Conservation (phyloP, 164 flowering plant genomes). For the Annona squamosa region DNA sequence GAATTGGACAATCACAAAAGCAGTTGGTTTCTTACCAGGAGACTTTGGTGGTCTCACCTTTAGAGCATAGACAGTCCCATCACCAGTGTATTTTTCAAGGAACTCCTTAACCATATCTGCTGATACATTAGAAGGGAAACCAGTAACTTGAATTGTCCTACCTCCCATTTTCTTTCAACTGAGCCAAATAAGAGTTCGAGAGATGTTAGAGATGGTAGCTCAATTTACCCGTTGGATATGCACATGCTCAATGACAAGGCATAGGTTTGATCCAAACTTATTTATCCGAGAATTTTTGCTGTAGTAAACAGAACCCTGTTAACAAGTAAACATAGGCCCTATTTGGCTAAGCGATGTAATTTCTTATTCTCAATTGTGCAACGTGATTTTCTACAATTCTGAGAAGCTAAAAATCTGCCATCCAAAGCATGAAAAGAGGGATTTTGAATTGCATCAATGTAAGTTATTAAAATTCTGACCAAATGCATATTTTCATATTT, state of each 20-base stretch:
- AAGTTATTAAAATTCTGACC: too few species aligned
- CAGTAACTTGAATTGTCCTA: constrained; percentile 49
- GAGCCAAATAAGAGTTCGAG: neutral
- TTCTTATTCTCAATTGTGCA: too few species aligned
- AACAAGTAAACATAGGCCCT: neutral
- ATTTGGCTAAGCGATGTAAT: too few species aligned
- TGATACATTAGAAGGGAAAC: constrained; percentile 38
- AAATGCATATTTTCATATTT: too few species aligned
- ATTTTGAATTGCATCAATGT: too few species aligned
- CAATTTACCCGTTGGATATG: neutral
- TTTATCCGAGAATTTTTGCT: neutral
- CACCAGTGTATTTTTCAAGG: constrained; percentile 46
- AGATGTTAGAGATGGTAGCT: neutral
- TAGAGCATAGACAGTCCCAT: constrained; percentile 45
- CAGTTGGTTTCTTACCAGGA: constrained; percentile 17
- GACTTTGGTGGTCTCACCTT: constrained; percentile 31
- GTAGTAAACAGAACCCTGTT: neutral
- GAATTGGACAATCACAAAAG: constrained; percentile 63
- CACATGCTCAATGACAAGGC: neutral
- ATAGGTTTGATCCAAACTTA: neutral
- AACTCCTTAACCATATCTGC: constrained; percentile 36
- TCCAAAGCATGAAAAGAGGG: too few species aligned
- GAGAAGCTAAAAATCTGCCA: too few species aligned
- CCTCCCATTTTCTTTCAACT: constrained; percentile 15
- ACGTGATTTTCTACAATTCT: too few species aligned